phyloP scores from a whole-genome alignment of 2,329 filamentous ascomycete species.

The Pseudogymnoascus sp. region DNA sequence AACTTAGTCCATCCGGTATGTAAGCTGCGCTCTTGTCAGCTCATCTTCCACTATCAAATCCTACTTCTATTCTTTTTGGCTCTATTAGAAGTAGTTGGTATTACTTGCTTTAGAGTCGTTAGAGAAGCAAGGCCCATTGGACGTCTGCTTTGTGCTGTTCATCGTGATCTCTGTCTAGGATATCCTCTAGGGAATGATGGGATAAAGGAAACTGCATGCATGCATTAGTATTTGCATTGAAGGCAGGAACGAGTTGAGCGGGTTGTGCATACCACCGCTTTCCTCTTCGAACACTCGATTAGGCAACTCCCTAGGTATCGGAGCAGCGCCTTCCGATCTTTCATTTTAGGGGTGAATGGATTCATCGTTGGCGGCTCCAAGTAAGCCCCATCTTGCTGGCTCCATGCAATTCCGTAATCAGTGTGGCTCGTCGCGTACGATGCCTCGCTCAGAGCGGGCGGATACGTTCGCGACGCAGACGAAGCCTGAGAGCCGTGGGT shows the following conservation, averaged over 20 bases:
- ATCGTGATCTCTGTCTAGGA: not conserved
- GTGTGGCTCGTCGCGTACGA: not conserved
- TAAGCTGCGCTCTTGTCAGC: no score
- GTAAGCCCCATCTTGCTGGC: slow-evolving; percentile 17
- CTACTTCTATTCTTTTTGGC: no score
- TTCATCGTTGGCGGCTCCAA: slow-evolving; percentile 18
- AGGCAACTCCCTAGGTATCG: slow-evolving; percentile 23
- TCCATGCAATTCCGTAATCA: not conserved
- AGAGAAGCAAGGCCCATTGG: no score
- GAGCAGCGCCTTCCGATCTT: slow-evolving; percentile 24
- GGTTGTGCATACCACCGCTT: not conserved
- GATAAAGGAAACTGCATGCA: not conserved
- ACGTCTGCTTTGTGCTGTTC: no score
- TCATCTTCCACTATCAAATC: no score
- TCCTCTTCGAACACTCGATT: not conserved
- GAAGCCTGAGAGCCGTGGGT: not conserved
- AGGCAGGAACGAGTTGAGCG: not conserved
- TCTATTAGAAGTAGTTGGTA: no score
- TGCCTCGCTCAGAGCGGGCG: not conserved
- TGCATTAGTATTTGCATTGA: not conserved
- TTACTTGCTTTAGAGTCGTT: no score
- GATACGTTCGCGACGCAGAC: not conserved
- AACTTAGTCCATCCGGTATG: no score
- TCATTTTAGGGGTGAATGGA: slow-evolving; percentile 16
- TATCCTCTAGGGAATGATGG: slow-evolving; percentile 8